Base-by-base conservation (phyloP, 352 stramenopile genomes). In the Pythium coloratum region DNA sequence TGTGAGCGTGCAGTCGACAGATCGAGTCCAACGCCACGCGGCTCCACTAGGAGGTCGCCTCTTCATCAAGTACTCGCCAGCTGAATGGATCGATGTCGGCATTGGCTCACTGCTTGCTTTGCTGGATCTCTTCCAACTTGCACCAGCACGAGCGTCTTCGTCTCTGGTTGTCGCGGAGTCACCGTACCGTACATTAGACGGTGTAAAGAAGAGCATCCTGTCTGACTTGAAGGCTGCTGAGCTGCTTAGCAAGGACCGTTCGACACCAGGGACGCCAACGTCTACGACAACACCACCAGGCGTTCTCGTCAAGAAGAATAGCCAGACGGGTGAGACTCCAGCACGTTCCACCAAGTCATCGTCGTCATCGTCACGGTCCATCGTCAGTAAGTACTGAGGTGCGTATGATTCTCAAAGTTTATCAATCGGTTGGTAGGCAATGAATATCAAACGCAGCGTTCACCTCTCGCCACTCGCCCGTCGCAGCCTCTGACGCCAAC, bases 21-120 rank as follows among this genome's bases (percentile, higher is more conserved):
- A 64, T 18, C 20, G 32, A 18, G 26, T 47, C 47, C 49, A 71
- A 57, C 59, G 56, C 34, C 33, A 59, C 33, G 49, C 53, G 57
- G 44, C 40, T 50, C 20, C 63, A 46, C 24, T 67, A 58, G 12
- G 59, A 60, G 59, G 67, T 49, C 77, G 77, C 26, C 51, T 85
- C 16, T 87, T 88, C 36, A 70, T 76, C 42, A 92, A 93, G 67
- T 95, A 89, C 33, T 81, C 82, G 0, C 84, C 84, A 7, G 70
- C 66, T 8, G 80, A 83, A 34, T 95, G 84, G 82, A 79, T 63
- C 33, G 82, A 91, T 32, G 85, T 95, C 14, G 87, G 87, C 0
- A 77, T 87, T 6, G 85, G 82, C 2, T 79, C 77, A 20, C 57
- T 89, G 32, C 40, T 89, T 2, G 81, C 85, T 0, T 57, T 95